A percentile compares a stretch with the other conserved stretches of the same genome.
These are phyloP conservation scores for Toxoplasma gondii DNA, from an alignment of 169 alveolate genomes.

Conservation along the genomic window DNA sequence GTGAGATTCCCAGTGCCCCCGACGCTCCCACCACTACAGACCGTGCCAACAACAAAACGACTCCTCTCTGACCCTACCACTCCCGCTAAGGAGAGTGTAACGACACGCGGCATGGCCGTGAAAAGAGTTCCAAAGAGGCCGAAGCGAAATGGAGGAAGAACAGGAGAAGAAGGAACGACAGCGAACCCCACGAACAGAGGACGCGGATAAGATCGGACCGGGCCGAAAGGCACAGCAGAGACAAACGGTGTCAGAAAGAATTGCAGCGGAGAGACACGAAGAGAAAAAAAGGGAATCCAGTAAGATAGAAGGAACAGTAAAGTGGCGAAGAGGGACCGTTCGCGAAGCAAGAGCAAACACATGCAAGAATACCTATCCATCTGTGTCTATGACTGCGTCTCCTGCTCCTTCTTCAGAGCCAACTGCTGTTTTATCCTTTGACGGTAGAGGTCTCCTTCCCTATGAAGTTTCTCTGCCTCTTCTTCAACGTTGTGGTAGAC, in stretches of 20 bases:
- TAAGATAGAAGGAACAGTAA: background rate
- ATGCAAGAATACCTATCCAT: no score
- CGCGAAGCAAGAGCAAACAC: no score
- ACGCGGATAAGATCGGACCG: background rate
- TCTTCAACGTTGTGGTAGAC: constrained; percentile 18
- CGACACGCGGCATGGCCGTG: no score
- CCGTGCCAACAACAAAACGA: no score
- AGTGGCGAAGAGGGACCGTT: no score
- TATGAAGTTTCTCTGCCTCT: background rate
- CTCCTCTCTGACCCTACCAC: no score
- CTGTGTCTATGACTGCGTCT: no score
- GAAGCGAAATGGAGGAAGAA: background rate
- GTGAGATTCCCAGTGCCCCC: no score
- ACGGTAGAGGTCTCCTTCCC: constrained; percentile 7
- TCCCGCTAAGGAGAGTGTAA: background rate
- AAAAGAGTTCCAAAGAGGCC: no score
- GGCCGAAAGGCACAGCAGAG: background rate
- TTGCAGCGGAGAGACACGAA: background rate
- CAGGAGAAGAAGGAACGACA: background rate
- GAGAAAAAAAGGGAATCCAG: background rate
- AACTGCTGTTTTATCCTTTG: background rate
- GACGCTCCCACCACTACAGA: no score
- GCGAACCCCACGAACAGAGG: background rate
- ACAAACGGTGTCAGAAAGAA: background rate
- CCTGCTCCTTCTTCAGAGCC: background rate